A percentile compares a stretch with the other conserved stretches of the same genome.
These are phyloP conservation scores for Heliamphora exappendiculata DNA, from an alignment of 148 eudicot genomes.

Conservation along the genomic window DNA sequence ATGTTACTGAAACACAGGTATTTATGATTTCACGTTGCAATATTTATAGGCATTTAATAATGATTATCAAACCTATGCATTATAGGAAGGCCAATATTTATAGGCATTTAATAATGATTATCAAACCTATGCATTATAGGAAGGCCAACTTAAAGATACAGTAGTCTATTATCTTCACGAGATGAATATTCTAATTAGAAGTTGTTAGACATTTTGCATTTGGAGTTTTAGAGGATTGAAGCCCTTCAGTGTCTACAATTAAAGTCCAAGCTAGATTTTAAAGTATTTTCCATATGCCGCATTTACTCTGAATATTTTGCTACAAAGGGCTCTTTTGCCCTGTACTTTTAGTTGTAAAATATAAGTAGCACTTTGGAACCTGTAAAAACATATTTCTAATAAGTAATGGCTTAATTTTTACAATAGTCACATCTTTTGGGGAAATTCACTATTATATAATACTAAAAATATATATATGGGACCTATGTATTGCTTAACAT, in stretches of 20 bases:
- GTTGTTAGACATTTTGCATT: background rate
- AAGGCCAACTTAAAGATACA: background rate
- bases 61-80: background rate
- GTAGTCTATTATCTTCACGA: background rate
- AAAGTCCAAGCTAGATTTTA: background rate
- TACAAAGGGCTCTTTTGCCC: background rate
- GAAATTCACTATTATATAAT: background rate
- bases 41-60: background rate
- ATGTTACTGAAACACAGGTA: slow-evolving; percentile 96
- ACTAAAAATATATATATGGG: too few species aligned
- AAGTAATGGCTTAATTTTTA: background rate
- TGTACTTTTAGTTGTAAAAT: background rate
- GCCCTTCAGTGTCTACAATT: background rate
- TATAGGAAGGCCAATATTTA: background rate
- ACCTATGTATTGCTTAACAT: too few species aligned
- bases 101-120: background rate
- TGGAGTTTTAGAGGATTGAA: background rate
- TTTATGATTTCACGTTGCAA: background rate
- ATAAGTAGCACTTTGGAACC: background rate
- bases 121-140: background rate
- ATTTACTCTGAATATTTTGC: background rate
- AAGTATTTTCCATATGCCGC: background rate
- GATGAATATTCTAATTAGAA: background rate
- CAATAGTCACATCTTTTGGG: background rate
- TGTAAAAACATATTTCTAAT: background rate